Conservation (phyloP, 2,329 filamentous ascomycete genomes). For the Diaporthe batatas region DNA sequence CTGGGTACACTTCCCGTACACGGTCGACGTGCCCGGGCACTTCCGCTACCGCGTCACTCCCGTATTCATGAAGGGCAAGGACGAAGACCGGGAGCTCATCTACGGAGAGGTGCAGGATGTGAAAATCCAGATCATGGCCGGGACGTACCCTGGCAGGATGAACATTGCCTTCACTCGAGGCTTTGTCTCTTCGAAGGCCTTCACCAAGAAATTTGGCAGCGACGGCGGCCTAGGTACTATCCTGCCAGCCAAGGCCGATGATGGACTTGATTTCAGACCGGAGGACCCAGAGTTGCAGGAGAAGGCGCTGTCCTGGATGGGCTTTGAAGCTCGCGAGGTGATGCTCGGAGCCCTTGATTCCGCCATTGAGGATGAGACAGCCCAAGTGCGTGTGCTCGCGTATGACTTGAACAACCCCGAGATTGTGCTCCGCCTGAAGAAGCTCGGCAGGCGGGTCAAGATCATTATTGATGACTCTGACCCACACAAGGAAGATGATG, state of each 20-base stretch:
- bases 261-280: slow-evolving; percentile 44
- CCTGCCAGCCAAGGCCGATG: slow-evolving; percentile 44
- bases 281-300: slow-evolving; percentile 43
- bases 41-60: slow-evolving; percentile 44
- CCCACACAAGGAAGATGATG: slow-evolving; percentile 36
- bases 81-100: slow-evolving; percentile 37
- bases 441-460: slow-evolving; percentile 43
- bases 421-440: slow-evolving; percentile 44
- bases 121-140: slow-evolving; percentile 44
- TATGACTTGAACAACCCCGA: slow-evolving; percentile 46
- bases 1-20: slow-evolving; percentile 45
- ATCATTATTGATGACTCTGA: slow-evolving; percentile 45
- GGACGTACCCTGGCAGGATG: slow-evolving; percentile 45
- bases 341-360: slow-evolving; percentile 43
- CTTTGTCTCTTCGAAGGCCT: slow-evolving; percentile 45
- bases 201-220: slow-evolving; percentile 42
- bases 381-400: slow-evolving; percentile 44
- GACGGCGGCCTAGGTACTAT: slow-evolving; percentile 43
- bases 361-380: slow-evolving; percentile 44
- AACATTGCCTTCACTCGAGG: slow-evolving; percentile 46
- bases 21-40: slow-evolving; percentile 40
- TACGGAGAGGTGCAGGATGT: slow-evolving; percentile 45
- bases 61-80: slow-evolving; percentile 43
- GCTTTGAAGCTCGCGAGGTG: slow-evolving; percentile 44
- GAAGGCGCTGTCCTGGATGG: slow-evolving; percentile 45